These are phyloP conservation scores for Venturia carpophila DNA, from an alignment of 2,329 filamentous ascomycete species.

Conservation along the genomic window DNA sequence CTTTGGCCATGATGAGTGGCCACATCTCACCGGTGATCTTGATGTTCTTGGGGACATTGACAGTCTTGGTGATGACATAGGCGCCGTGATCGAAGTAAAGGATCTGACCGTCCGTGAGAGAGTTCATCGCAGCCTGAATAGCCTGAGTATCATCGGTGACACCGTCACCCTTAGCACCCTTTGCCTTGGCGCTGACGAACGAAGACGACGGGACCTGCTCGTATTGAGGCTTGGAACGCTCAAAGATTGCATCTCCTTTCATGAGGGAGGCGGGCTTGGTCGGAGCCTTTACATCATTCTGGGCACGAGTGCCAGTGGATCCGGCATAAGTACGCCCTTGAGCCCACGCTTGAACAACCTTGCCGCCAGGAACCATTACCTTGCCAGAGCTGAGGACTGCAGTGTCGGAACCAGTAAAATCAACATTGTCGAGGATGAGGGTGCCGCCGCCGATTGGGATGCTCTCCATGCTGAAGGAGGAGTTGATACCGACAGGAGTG, in stretches of 20 bases:
- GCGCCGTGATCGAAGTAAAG: slow-evolving; percentile 59
- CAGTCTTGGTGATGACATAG: slow-evolving; percentile 53
- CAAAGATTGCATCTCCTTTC: slow-evolving; percentile 60
- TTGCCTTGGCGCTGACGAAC: slow-evolving; percentile 76
- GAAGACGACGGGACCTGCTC: slow-evolving; percentile 54
- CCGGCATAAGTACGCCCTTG: slow-evolving; percentile 69
- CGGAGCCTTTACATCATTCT: slow-evolving; percentile 46
- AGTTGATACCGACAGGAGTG: slow-evolving; percentile 68
- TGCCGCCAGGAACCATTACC: slow-evolving; percentile 60
- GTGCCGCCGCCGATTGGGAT: slow-evolving; percentile 67
- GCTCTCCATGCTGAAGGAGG: slow-evolving; percentile 63
- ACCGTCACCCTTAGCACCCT: slow-evolving; percentile 83
- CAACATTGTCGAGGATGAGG: slow-evolving; percentile 81
- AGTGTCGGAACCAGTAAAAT: slow-evolving; percentile 62
- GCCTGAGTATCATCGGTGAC: slow-evolving; percentile 76
- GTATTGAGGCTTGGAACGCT: slow-evolving; percentile 86
- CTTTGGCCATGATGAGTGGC: slow-evolving; percentile 80
- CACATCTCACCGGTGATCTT: slow-evolving; percentile 88
- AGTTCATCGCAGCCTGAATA: slow-evolving; percentile 71
- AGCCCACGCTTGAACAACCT: slow-evolving; percentile 61
- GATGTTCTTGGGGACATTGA: slow-evolving; percentile 52
- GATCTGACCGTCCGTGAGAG: slow-evolving; percentile 51
- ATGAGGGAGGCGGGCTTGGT: slow-evolving; percentile 62
- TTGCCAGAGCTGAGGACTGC: slow-evolving; percentile 58
- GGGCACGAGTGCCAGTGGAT: slow-evolving; percentile 45